Evolutionary conservation across 805 yeast genomes (phyloP).

Genomic region (Cyberlindnera amylophila): DNA sequence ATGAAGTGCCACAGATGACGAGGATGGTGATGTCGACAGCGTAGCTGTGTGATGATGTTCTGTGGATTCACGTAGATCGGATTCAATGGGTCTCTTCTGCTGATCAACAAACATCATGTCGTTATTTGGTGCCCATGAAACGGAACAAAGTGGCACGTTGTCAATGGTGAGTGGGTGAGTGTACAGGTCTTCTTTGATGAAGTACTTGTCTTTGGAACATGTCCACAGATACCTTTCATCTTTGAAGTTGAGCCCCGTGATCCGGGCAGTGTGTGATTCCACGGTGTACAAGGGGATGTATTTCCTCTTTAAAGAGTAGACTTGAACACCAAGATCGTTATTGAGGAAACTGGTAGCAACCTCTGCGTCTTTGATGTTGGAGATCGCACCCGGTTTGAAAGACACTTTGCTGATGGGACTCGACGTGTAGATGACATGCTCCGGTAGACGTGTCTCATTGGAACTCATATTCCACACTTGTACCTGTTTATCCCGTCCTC

Average conservation of each 20-base stretch:
- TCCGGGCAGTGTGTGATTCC: constrained; percentile 44
- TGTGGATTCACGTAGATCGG: constrained; percentile 2
- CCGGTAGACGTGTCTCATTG: constrained; percentile 48
- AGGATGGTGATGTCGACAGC: constrained; percentile 19
- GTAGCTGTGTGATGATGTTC: background rate
- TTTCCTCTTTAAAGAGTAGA: constrained; percentile 68
- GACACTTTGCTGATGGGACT: constrained; percentile 74
- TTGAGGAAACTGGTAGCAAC: constrained; percentile 71
- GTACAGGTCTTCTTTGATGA: constrained; percentile 46
- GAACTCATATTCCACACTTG: constrained; percentile 67
- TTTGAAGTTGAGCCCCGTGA: constrained; percentile 57
- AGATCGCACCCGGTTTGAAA: constrained; percentile 50
- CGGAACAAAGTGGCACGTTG: constrained; percentile 46
- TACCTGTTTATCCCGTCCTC: constrained; percentile 85
- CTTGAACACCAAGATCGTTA: constrained; percentile 61
- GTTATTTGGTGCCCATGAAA: constrained; percentile 56
- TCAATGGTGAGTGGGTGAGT: constrained; percentile 42
- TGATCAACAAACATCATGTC: constrained; percentile 52
- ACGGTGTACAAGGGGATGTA: constrained; percentile 62
- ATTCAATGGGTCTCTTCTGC: constrained; percentile 18
- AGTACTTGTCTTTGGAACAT: constrained; percentile 46
- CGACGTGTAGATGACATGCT: constrained; percentile 66
- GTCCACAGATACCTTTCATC: constrained; percentile 44
- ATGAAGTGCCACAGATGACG: constrained; percentile 10
- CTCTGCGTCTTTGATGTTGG: constrained; percentile 50